Evolutionary conservation across 1,284 basidiomycete genomes (phyloP).

Genomic region (Heimioporus punctisporus): DNA sequence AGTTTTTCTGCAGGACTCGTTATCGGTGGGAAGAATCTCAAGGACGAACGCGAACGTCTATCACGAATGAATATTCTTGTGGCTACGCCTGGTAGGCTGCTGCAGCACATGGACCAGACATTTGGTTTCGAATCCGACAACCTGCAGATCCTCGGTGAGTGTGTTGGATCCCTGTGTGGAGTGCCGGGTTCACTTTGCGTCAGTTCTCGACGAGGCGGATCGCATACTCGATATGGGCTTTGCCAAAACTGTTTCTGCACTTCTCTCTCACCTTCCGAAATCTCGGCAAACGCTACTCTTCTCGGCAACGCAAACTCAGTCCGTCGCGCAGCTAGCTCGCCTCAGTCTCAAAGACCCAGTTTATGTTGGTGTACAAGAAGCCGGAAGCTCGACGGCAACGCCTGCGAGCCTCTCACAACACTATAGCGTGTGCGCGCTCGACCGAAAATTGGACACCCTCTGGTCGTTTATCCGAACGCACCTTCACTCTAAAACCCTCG

Average conservation of each 20-base stretch:
- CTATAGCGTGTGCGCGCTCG: constrained; percentile 85
- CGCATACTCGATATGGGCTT: constrained; percentile 98
- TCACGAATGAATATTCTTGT: constrained; percentile 97
- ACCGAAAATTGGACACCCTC: constrained; percentile 90
- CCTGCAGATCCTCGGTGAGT: constrained; percentile 87
- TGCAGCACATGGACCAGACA: constrained; percentile 99
- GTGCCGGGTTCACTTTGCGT: not conserved
- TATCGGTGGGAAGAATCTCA: constrained; percentile 96
- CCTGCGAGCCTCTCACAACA: constrained; percentile 86
- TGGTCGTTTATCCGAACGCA: constrained; percentile 98
- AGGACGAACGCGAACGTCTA: constrained; percentile 90
- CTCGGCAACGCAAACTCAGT: constrained; percentile 96
- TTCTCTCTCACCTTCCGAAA: constrained; percentile 86
- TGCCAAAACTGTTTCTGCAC: constrained; percentile 85
- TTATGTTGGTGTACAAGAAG: constrained; percentile 69
- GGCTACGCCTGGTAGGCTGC: constrained; percentile 92
- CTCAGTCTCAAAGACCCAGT: constrained; percentile 88
- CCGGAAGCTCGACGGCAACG: constrained; percentile 44
- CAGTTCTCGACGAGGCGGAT: constrained; percentile 97
- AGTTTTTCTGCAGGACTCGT: constrained; percentile 95
- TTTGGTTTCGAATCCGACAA: constrained; percentile 93
- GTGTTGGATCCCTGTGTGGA: not conserved
- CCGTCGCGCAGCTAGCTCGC: constrained; percentile 88
- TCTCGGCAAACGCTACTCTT: constrained; percentile 94
- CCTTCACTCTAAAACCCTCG: constrained; percentile 89